Evolutionary conservation across 148 eudicot species (phyloP), one percentile per base, ranked within the genome.

Genomic region (Mesembryanthemum crystallinum): DNA sequence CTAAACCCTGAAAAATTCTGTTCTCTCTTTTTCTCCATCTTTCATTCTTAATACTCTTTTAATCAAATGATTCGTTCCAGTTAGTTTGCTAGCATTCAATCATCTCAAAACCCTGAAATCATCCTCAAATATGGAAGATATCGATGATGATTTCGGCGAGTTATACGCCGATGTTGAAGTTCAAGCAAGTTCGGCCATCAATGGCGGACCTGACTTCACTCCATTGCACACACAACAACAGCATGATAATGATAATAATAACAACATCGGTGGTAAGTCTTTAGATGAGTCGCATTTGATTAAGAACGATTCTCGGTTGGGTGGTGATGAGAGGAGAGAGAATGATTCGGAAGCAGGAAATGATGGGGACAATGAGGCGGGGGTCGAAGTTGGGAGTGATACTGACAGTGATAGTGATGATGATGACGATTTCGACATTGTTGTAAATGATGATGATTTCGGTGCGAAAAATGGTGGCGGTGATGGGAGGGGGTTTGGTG

Each of bases 111-210:
- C 7, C 14, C 55, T 63, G 45, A 58, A 78, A 58, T 67, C 12
- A 35, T 14, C 49, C 35, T 33, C 65, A 7, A 45, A 6, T 15
- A 79, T 79, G 82, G 67, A 45, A 35, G 62, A 67, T 7, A 8
- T 45, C 42, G 69, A 61, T 32, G 82, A 79, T 18, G 82, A 79
- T 79, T 79, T 79, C 63, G 82, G 82, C 27, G 77, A 79, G 18
- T 35, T 79, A 67, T 79, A 79, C 73, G 77, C 77, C 69, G 82
- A 73, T 24, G n/a, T 79, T 32, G 73, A 67, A 18, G 3, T 79
- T 62, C 73, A 37, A 10, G 29, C 66, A 14, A 64, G 21, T 55
- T 72, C 72, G 8, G 76, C 72, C 15, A 39, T 72, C 55, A 78
- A 65, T 42, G 64, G 30, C 15, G 54, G 14, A 0, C 20, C 75